Evolutionary conservation across 257 asterid species (phyloP), one percentile per base, ranked within the genome.

Genomic region (Verbascum thapsus): DNA sequence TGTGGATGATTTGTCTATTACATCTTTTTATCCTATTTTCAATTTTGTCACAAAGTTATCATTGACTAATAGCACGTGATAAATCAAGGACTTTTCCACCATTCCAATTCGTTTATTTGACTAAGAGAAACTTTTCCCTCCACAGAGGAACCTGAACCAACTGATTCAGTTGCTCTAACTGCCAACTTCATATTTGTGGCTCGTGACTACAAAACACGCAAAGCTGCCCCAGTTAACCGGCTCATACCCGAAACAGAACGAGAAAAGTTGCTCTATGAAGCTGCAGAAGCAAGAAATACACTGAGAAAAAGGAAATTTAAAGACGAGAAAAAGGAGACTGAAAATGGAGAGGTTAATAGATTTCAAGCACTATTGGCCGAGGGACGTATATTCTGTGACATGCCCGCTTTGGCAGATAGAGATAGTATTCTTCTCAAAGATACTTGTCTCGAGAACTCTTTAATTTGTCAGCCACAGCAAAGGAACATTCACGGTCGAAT

Each of bases 181-280:
- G 99, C 99, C 68, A 92, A 82, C 67, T 92, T 92, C 86, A 92
- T 92, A 44, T 92, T 92, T 59, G 99, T 89, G 64, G 99, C 99
- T 45, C 97, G 99, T 49, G 99, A 92, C 73, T 89, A 82, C 64
- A 89, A 83, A 78, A 87, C 97, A 3, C 75, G 81, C 61, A 83
- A 85, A 79, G 96, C 99, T 69, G 88, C 99, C 66, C 85, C 76
- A 6, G 94, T 92, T 69, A 91, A 88, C 62, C 86, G 90, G 59
- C 60, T 88, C 59, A 53, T 53, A 19, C 88, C 95, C 11, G 88
- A 87, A 74, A 79, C 94, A 30, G 95, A 87, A 49, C 74, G 74
- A 19, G 97, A 92, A 79, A 87, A 79, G 63, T 18, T 58, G 54
- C 91, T 92, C 39, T 82, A 74, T 47, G 88, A 82, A 74, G 94